phyloP scores from a whole-genome alignment of 306 rosid genomes.

The Sophora flavescens region DNA sequence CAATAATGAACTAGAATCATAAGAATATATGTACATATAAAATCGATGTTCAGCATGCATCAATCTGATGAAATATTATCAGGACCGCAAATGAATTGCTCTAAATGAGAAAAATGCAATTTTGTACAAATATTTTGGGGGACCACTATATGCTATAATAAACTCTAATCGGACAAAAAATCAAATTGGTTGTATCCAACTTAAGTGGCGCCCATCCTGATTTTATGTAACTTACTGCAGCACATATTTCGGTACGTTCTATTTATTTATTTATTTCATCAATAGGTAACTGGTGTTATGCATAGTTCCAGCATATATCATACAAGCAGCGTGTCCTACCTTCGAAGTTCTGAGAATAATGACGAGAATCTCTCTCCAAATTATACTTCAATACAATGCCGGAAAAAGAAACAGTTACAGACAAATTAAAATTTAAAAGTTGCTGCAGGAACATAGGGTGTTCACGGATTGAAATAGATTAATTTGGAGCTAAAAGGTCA shows the following conservation, averaged over 20 bases:
- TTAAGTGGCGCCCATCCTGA: constrained; percentile 27
- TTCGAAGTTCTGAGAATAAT: constrained; percentile 34
- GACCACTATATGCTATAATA: constrained; percentile 39
- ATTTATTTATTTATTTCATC: not conserved
- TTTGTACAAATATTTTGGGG: constrained; percentile 24
- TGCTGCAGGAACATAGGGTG: too few relatives aligned
- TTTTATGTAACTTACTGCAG: constrained; percentile 2
- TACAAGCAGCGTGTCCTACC: constrained; percentile 34
- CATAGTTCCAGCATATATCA: constrained; percentile 20
- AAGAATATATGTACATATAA: not conserved
- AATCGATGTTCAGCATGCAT: not conserved
- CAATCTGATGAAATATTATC: constrained; percentile 7
- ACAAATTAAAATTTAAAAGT: not conserved
- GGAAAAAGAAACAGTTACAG: constrained; percentile 4
- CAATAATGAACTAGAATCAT: not conserved
- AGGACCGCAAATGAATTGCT: constrained; percentile 32
- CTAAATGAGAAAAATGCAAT: not conserved
- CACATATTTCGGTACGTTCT: not conserved
- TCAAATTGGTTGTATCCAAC: constrained; percentile 6
- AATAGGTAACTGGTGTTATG: constrained; percentile 32
- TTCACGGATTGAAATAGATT: too few relatives aligned
- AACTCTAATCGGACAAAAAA: constrained; percentile 11
- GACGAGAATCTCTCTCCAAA: constrained; percentile 10
- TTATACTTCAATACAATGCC: not conserved
- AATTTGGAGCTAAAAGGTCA: too few relatives aligned